These are phyloP conservation scores for Pinus taeda DNA, from an alignment of 75 land plant species.

Conservation along the genomic window DNA sequence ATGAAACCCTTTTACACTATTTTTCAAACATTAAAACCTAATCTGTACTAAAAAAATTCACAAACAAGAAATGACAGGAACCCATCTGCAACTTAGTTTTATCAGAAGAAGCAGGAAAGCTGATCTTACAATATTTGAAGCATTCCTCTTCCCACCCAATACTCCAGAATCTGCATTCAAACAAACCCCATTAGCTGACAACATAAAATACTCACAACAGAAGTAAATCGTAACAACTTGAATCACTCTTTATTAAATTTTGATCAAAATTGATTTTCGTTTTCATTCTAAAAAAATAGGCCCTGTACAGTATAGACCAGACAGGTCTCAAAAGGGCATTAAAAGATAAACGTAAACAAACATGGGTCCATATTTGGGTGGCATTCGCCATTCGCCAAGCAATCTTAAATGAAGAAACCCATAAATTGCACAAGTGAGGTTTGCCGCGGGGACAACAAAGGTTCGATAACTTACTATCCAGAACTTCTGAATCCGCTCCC, in stretches of 20 bases:
- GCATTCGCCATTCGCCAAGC: neutral
- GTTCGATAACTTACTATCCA: conserved; percentile 47
- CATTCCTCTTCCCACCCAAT: conserved; percentile 95
- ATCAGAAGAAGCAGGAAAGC: too few species aligned
- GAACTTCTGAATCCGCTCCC: conserved; percentile 65
- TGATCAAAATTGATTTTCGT: too few species aligned
- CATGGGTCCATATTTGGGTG: neutral
- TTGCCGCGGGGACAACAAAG: neutral
- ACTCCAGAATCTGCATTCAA: conserved; percentile 70
- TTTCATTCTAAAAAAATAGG: too few species aligned
- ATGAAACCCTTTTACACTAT: too few species aligned
- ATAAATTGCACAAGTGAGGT: neutral
- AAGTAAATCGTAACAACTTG: too few species aligned
- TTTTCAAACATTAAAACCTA: too few species aligned
- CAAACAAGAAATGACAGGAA: too few species aligned
- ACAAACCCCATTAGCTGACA: neutral
- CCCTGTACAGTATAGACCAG: too few species aligned
- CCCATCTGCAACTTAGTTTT: too few species aligned
- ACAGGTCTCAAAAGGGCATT: conserved; percentile 9
- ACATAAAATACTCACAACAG: neutral
- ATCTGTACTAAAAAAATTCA: too few species aligned
- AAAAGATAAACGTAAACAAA: too few species aligned
- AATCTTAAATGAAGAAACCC: neutral
- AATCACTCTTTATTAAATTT: too few species aligned
- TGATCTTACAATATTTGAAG: conserved; percentile 88